Percentiles rank a stretch among this genome's conserved stretches.
These are phyloP conservation scores for Physcia stellaris DNA, from an alignment of 495 filamentous ascomycete species.

Conservation along the genomic window DNA sequence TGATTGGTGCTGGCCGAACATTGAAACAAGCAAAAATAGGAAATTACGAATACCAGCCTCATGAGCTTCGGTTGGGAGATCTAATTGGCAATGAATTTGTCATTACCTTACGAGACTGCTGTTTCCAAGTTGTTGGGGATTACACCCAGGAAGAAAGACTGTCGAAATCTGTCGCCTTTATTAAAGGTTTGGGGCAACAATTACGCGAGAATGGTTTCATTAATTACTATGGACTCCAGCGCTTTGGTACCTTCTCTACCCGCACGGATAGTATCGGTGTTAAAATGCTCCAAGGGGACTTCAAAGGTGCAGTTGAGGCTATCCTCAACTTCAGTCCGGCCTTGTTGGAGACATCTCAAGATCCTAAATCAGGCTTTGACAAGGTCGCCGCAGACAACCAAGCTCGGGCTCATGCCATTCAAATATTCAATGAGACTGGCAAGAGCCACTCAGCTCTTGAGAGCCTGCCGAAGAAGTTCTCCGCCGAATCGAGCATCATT, in stretches of 20 bases:
- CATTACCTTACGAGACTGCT: slow-evolving; percentile 75
- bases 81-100: slow-evolving; percentile 81
- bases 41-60: slow-evolving; percentile 57
- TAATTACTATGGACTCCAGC: slow-evolving; percentile 92
- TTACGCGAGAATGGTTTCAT: slow-evolving; percentile 63
- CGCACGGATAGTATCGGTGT: slow-evolving; percentile 72
- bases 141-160: slow-evolving; percentile 23
- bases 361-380: slow-evolving; percentile 18
- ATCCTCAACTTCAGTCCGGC: slow-evolving; percentile 53
- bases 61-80: slow-evolving; percentile 67
- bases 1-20: slow-evolving; percentile 47
- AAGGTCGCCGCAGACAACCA: slow-evolving; percentile 56
- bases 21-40: slow-evolving; percentile 56
- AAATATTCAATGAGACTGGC: slow-evolving; percentile 49
- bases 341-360: slow-evolving; percentile 27
- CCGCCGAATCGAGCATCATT: slow-evolving; percentile 65
- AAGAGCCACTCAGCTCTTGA: slow-evolving; percentile 42
- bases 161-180: slow-evolving; percentile 23
- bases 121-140: slow-evolving; percentile 39
- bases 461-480: slow-evolving; percentile 65
- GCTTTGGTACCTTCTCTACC: slow-evolving; percentile 74
- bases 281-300: slow-evolving; percentile 69
- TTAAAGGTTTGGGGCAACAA: slow-evolving; percentile 40
- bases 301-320: slow-evolving; percentile 58
- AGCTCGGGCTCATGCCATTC: slow-evolving; percentile 59